Conservation (phyloP, 1,284 basidiomycete species). For the Crucibulum cyathiforme region DNA sequence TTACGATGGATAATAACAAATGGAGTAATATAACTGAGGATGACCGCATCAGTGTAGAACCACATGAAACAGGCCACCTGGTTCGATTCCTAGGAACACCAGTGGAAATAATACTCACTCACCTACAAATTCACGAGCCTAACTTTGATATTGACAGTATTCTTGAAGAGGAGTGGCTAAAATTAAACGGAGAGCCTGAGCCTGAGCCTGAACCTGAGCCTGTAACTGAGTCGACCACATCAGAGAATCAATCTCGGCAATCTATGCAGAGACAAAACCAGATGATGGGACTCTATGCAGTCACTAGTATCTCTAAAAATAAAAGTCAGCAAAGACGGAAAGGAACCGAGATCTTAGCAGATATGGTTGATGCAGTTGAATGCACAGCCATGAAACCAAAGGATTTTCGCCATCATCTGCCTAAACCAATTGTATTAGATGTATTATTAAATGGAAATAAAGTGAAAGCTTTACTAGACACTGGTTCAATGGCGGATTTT, state of each 20-base stretch:
- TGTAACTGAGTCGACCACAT: too few species aligned
- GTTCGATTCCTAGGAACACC: not conserved
- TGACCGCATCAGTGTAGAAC: not conserved
- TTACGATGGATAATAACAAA: not conserved
- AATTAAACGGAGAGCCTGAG: too few species aligned
- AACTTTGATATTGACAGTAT: not conserved
- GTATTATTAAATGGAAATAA: not conserved
- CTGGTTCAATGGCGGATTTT: constrained; percentile 45
- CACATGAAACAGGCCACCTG: not conserved
- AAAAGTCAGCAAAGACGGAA: not conserved
- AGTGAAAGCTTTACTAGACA: constrained; percentile 35
- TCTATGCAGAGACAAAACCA: too few species aligned
- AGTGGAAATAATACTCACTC: not conserved
- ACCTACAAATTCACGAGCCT: not conserved
- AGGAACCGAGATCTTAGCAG: not conserved
- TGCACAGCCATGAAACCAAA: not conserved
- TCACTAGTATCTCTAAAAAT: not conserved
- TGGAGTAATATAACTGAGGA: not conserved
- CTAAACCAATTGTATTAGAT: not conserved
- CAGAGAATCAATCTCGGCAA: too few species aligned
- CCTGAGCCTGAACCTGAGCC: too few species aligned
- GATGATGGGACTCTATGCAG: too few species aligned
- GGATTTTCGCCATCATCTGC: not conserved
- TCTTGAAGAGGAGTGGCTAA: not conserved
- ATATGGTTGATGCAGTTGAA: not conserved